A percentile compares a stretch with the other conserved stretches of the same genome.
phyloP scores from a whole-genome alignment of 1,284 basidiomycete species.

The Ceratorhiza oryzae-sativae region DNA sequence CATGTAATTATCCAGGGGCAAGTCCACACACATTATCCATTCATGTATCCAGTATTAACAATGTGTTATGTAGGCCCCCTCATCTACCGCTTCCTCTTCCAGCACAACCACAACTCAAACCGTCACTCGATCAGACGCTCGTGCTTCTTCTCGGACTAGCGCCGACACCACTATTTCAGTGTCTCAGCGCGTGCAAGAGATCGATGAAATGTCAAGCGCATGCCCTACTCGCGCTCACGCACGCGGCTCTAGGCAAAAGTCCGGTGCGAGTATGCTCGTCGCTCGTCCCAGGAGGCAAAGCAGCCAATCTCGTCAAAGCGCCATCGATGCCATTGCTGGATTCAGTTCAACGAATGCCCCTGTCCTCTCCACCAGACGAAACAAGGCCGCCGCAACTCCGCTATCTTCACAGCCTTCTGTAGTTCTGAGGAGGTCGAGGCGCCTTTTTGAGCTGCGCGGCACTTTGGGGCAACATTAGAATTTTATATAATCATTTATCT shows the following conservation, averaged over 20 bases:
- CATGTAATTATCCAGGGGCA: not conserved
- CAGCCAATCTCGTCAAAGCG: not conserved
- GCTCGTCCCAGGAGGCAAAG: not conserved
- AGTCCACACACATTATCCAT: not conserved
- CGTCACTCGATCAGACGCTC: not conserved
- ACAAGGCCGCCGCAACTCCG: not conserved
- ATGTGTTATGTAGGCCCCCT: not conserved
- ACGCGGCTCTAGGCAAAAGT: not conserved
- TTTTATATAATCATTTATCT: no score
- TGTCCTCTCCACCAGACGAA: not conserved
- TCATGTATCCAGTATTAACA: not conserved
- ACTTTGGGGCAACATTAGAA: no score
- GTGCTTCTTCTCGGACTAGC: not conserved
- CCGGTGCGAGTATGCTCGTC: not conserved
- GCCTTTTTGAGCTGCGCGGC: not conserved
- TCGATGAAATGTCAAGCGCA: not conserved
- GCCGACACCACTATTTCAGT: not conserved
- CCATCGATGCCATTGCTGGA: slow-evolving; percentile 22
- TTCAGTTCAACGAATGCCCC: not conserved
- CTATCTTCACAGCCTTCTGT: not conserved
- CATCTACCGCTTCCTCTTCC: not conserved
- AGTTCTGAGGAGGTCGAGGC: not conserved
- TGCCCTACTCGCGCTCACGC: not conserved
- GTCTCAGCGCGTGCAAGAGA: slow-evolving; percentile 1
- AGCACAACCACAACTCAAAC: not conserved